A percentile compares a stretch with the other conserved stretches of the same genome.
phyloP scores from a whole-genome alignment of 805 yeast species.

The Torulaspora gathmanii region DNA sequence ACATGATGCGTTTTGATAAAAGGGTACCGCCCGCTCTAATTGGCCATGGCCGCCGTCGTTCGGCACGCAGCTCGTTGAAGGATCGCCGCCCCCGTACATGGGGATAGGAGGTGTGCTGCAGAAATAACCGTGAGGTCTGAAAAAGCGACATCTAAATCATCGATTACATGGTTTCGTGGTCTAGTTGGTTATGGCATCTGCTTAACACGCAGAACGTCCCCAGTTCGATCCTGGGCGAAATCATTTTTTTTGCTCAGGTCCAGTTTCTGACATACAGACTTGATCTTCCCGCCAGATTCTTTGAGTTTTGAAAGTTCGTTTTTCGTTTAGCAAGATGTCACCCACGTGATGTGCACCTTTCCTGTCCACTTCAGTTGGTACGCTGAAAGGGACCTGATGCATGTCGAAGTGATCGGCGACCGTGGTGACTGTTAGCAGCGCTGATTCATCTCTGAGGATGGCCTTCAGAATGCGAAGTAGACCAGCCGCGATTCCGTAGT shows the following conservation, averaged over 20 bases:
- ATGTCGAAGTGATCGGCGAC: conserved; percentile 13
- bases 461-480: conserved; percentile 10
- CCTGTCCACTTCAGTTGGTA: background rate
- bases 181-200: conserved; percentile 99
- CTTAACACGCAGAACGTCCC: conserved; percentile 99
- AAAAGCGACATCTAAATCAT: no score
- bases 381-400: conserved; percentile 8
- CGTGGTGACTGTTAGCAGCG: conserved; percentile 10
- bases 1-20: background rate
- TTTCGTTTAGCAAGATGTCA: conserved; percentile 3
- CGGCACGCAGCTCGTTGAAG: background rate
- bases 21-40: background rate
- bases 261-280: background rate
- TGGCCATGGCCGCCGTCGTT: background rate
- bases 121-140: no score
- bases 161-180: conserved; percentile 74
- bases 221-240: conserved; percentile 99
- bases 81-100: no score
- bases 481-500: conserved; percentile 13
- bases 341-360: conserved; percentile 10
- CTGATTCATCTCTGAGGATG: conserved; percentile 8
- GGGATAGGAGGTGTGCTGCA: no score
- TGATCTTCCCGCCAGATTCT: background rate
- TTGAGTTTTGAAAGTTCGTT: background rate
- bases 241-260: conserved; percentile 46